Conservation (phyloP, 2,329 filamentous ascomycete species). For the Fusarium brevicatenulatum region DNA sequence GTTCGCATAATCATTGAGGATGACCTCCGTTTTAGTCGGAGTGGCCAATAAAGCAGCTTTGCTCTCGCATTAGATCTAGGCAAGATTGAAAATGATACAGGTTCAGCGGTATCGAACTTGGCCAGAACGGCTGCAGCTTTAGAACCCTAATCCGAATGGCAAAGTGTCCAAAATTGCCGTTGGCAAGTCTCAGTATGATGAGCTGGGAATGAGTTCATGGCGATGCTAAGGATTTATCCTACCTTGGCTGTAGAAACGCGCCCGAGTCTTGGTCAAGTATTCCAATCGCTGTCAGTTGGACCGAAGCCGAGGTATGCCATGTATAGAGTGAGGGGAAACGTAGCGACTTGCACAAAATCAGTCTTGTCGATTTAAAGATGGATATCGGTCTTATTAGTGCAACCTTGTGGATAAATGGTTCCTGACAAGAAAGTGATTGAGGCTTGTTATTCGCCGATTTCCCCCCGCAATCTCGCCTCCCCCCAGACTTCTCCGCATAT, state of each 20-base stretch:
- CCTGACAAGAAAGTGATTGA: background rate
- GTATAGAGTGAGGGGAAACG: background rate
- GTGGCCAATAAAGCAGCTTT: rapidly evolving
- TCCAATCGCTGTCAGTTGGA: rapidly evolving
- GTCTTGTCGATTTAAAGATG: rapidly evolving
- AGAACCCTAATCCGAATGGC: rapidly evolving
- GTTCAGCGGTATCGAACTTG: background rate
- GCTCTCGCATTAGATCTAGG: background rate
- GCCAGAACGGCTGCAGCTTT: background rate
- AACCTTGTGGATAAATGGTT: background rate
- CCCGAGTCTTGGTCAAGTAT: background rate
- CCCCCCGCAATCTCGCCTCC: background rate
- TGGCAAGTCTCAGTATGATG: rapidly evolving
- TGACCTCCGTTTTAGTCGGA: too few species aligned
- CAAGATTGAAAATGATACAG: background rate
- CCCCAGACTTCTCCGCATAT: conserved; percentile 20
- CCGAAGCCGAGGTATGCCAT: background rate
- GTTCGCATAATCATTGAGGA: too few species aligned
- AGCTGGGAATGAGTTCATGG: background rate
- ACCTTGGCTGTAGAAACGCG: background rate
- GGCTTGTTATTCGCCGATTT: background rate
- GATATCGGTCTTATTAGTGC: background rate
- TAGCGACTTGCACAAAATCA: background rate
- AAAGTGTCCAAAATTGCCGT: rapidly evolving
- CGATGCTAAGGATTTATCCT: background rate